Conservation (phyloP, 495 filamentous ascomycete species). For the Penicillium goetzii region DNA sequence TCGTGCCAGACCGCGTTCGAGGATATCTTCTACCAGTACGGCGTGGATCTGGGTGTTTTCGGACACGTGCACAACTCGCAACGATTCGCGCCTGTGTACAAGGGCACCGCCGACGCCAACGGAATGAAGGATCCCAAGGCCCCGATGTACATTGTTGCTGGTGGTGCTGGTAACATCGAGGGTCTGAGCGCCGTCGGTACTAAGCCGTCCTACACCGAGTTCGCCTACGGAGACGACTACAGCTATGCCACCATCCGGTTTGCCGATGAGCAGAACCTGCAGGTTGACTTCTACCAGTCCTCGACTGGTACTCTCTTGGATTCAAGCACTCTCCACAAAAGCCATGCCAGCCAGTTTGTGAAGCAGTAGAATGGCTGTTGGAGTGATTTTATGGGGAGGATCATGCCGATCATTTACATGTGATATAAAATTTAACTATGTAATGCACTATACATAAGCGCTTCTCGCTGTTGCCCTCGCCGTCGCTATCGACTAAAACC, state of each 20-base stretch:
- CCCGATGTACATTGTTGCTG: constrained; percentile 60
- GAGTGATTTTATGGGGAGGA: too few relatives aligned
- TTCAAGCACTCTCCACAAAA: constrained; percentile 55
- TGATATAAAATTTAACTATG: background rate
- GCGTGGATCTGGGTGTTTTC: constrained; percentile 63
- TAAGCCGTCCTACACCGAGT: constrained; percentile 51
- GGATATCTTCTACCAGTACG: constrained; percentile 59
- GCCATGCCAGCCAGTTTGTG: constrained; percentile 54
- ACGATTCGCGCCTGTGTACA: constrained; percentile 46
- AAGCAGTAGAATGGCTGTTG: constrained; percentile 36
- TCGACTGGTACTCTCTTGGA: constrained; percentile 56
- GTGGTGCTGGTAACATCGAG: constrained; percentile 53
- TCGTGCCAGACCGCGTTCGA: constrained; percentile 63
- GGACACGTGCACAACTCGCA: constrained; percentile 66
- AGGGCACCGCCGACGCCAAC: constrained; percentile 48
- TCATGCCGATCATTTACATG: background rate
- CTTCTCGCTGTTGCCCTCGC: too few relatives aligned
- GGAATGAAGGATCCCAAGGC: constrained; percentile 57
- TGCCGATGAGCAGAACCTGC: constrained; percentile 37
- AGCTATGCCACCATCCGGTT: constrained; percentile 50
- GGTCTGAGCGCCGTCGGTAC: constrained; percentile 43
- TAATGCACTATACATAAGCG: background rate
- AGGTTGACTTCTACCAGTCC: constrained; percentile 51
- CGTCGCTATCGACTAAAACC: too few relatives aligned
- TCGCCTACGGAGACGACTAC: constrained; percentile 60